Conservation (phyloP, 192 early-diverging fungal species). For the Umbelopsis ramanniana region DNA sequence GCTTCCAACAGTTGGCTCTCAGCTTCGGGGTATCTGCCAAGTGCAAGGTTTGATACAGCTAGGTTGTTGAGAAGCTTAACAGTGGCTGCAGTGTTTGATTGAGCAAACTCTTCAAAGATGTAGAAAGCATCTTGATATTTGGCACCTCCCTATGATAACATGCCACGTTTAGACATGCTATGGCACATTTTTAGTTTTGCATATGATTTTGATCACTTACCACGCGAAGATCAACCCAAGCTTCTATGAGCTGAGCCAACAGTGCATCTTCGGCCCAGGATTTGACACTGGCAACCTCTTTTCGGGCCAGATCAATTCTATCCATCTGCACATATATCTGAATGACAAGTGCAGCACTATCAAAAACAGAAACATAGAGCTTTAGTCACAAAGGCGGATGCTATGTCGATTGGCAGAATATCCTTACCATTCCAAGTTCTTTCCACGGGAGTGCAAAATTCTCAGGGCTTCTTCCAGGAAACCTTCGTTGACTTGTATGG, state of each 20-base stretch:
- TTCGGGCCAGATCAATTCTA: slow-evolving; percentile 84
- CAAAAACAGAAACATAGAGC: not conserved
- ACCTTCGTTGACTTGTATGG: slow-evolving; percentile 61
- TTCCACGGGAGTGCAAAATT: slow-evolving; percentile 66
- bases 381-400: not conserved
- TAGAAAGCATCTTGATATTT: slow-evolving; percentile 90
- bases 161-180: not conserved
- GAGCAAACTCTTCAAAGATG: slow-evolving; percentile 93
- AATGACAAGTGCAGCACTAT: slow-evolving; percentile 75
- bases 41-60: slow-evolving; percentile 82
- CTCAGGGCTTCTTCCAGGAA: slow-evolving; percentile 74
- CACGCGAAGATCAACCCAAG: slow-evolving; percentile 76
- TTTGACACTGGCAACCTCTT: slow-evolving; percentile 75
- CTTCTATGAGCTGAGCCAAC: slow-evolving; percentile 91
- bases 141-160: slow-evolving; percentile 60
- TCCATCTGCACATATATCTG: slow-evolving; percentile 81
- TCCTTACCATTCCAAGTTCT: slow-evolving; percentile 82
- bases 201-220: slow-evolving; percentile 37
- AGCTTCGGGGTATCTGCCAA: slow-evolving; percentile 84
- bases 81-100: slow-evolving; percentile 71
- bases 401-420: not conserved
- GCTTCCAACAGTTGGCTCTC: slow-evolving; percentile 79
- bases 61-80: slow-evolving; percentile 77
- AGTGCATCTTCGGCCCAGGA: slow-evolving; percentile 95
- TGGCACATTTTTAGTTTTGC: not conserved